A percentile compares a stretch with the other conserved stretches of the same genome.
These are phyloP conservation scores for Colletotrichum caudatum DNA, from an alignment of 2,329 filamentous ascomycete species.

Conservation along the genomic window DNA sequence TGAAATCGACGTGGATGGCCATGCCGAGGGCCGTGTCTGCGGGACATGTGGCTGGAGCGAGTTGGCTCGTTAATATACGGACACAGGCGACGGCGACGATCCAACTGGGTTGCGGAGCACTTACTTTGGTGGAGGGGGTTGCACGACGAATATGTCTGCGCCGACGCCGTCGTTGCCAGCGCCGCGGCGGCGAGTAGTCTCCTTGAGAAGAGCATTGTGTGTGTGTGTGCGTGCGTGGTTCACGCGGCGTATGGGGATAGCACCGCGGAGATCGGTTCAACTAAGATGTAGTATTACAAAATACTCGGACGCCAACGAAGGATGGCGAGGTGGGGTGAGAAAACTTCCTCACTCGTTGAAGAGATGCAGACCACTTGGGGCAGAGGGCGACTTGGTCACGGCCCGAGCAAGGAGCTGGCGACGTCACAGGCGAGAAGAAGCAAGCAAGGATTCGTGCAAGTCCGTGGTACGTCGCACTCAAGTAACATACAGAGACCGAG, in stretches of 20 bases:
- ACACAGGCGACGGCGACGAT: not conserved
- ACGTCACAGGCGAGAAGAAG: constrained; percentile 33
- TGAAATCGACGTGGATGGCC: constrained; percentile 88
- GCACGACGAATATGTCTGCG: constrained; percentile 57
- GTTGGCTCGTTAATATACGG: not conserved
- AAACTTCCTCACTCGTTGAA: constrained; percentile 23
- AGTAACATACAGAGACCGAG: constrained; percentile 6
- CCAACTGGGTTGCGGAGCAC: constrained; percentile 10
- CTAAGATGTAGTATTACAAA: not conserved
- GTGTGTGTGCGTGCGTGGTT: not conserved
- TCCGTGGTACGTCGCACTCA: constrained; percentile 31
- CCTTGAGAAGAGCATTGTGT: constrained; percentile 36
- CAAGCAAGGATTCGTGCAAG: constrained; percentile 39
- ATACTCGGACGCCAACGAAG: not conserved
- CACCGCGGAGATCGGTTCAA: not conserved
- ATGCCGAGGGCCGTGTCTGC: constrained; percentile 84
- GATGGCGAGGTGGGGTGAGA: not conserved
- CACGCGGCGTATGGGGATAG: not conserved
- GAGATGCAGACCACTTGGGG: constrained; percentile 6
- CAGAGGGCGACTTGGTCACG: constrained; percentile 7
- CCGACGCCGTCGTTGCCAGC: constrained; percentile 46
- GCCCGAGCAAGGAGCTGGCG: constrained; percentile 17
- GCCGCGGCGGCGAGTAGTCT: constrained; percentile 44
- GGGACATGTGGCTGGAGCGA: constrained; percentile 69
- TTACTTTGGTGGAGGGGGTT: constrained; percentile 54